phyloP scores from a whole-genome alignment of 2,329 filamentous ascomycete species.

The Sordariomycetes sp. region DNA sequence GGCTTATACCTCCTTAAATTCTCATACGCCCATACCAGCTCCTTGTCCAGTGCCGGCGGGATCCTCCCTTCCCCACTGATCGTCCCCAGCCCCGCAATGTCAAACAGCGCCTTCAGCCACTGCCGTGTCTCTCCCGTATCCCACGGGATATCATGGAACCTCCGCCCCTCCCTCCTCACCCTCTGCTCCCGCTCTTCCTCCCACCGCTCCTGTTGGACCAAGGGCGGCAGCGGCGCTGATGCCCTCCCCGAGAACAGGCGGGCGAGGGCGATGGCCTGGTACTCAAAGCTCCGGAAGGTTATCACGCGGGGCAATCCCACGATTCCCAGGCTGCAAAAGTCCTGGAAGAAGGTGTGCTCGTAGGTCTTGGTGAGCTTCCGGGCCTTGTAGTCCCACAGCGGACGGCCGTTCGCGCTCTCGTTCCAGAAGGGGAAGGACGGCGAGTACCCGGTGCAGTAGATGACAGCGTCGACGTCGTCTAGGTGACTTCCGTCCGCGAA shows the following conservation, averaged over 20 bases:
- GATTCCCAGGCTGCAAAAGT: constrained; percentile 34
- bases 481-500: constrained; percentile 25
- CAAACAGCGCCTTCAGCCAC: constrained; percentile 34
- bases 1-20: constrained; percentile 16
- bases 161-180: constrained; percentile 18
- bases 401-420: constrained; percentile 26
- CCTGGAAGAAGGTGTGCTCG: constrained; percentile 40
- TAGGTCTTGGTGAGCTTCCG: constrained; percentile 33
- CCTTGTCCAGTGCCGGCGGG: constrained; percentile 30
- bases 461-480: constrained; percentile 23
- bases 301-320: constrained; percentile 39
- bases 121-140: constrained; percentile 37
- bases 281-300: constrained; percentile 44
- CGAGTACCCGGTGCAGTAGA: constrained; percentile 32
- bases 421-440: constrained; percentile 40
- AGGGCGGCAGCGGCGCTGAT: constrained; percentile 23
- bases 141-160: constrained; percentile 43
- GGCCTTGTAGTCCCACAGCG: constrained; percentile 36
- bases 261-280: constrained; percentile 42
- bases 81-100: constrained; percentile 35
- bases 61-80: constrained; percentile 33
- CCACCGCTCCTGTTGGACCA: constrained; percentile 31
- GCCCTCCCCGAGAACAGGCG: constrained; percentile 33
- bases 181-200: constrained; percentile 25
- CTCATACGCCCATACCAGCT: constrained; percentile 35